A percentile compares a stretch with the other conserved stretches of the same genome.
Conservation (phyloP, 768 basidiomycete species). For the Boletus sensibilis region DNA sequence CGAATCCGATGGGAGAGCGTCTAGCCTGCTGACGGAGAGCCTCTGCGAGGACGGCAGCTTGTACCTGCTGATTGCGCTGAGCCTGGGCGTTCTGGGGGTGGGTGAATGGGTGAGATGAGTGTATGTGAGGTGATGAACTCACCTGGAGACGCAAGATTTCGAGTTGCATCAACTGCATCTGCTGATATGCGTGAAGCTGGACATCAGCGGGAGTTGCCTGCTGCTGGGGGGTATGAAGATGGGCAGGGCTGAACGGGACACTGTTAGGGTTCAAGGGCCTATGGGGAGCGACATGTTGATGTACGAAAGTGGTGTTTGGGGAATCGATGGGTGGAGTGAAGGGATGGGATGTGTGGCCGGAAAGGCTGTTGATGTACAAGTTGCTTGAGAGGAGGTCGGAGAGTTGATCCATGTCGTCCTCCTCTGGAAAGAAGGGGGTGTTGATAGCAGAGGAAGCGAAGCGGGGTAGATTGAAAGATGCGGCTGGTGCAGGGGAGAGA, state of each 20-base stretch:
- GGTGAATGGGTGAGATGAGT: slow-evolving; percentile 10
- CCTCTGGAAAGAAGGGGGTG: slow-evolving; percentile 45
- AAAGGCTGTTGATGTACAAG: slow-evolving; percentile 45
- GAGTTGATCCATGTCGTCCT: slow-evolving; percentile 60
- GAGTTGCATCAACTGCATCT: slow-evolving; percentile 80
- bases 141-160: slow-evolving; percentile 84
- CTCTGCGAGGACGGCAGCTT: slow-evolving; percentile 67
- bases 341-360: slow-evolving; percentile 42
- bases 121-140: slow-evolving; percentile 14
- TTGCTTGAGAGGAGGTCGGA: slow-evolving; percentile 53
- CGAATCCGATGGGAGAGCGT: slow-evolving; percentile 26
- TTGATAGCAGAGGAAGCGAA: slow-evolving; percentile 45
- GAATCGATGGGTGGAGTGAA: slow-evolving; percentile 75
- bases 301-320: slow-evolving; percentile 61
- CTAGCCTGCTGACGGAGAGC: slow-evolving; percentile 51
- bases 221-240: slow-evolving; percentile 38
- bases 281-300: slow-evolving; percentile 57
- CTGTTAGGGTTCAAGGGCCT: slow-evolving; percentile 53
- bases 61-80: slow-evolving; percentile 59
- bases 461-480: slow-evolving; percentile 63
- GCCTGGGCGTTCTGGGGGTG: slow-evolving; percentile 57
- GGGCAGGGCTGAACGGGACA: slow-evolving; percentile 45
- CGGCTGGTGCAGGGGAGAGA: slow-evolving; percentile 64
- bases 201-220: slow-evolving; percentile 41
- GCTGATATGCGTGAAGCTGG: slow-evolving; percentile 64